Evolutionary conservation across 2,329 filamentous ascomycete genomes (phyloP), one percentile per base, ranked within the genome.

Genomic region (Penicillium aurantiogriseum): DNA sequence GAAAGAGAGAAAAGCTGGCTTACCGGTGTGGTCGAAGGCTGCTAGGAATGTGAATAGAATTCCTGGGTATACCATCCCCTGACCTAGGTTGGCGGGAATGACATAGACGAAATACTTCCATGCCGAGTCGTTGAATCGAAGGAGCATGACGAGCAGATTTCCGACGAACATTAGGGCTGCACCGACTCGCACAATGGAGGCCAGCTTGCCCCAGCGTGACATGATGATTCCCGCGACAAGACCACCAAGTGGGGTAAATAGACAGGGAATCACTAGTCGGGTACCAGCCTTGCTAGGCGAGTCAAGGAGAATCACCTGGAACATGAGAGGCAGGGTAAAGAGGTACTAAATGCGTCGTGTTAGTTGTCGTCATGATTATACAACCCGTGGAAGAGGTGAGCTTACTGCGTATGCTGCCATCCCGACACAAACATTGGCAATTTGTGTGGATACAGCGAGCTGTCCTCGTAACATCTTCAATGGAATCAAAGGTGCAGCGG

Each of bases 351-450:
- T 19, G 43, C 5, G 2, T 7, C 21, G 35, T 4, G 36, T 60
- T 36, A 57, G 38, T 51, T 17, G 3, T 53, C 15, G 3, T 5
- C 6, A n/a, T 10, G 5, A 1, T 29, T 21, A 6, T 43, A 4
- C 0, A 4, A 5, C 5, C 21, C 5, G 25, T 38, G 49, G 2
- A 38, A 29, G 6, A 33, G 4, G 49, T 3, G 19, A 8, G 76
- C 83, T 70, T 68, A 87, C 85, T 17, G 83, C 84, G 68, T 88
- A 88, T 1, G 83, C 83, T 9, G 84, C 79, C 69, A 86, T 79
- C 0, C 85, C 85, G 2, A 82, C 81, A 56, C 82, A 85, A 13
- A 87, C 74, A 59, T 88, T 88, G 47, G 83, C 78, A 23, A 83
- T 73, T 60, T 86, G 83, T 3, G 81, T 83, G 3, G 82, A 76